Evolutionary conservation across 106 monocot species (phyloP).

Genomic region (Platanthera guangdongensis): DNA sequence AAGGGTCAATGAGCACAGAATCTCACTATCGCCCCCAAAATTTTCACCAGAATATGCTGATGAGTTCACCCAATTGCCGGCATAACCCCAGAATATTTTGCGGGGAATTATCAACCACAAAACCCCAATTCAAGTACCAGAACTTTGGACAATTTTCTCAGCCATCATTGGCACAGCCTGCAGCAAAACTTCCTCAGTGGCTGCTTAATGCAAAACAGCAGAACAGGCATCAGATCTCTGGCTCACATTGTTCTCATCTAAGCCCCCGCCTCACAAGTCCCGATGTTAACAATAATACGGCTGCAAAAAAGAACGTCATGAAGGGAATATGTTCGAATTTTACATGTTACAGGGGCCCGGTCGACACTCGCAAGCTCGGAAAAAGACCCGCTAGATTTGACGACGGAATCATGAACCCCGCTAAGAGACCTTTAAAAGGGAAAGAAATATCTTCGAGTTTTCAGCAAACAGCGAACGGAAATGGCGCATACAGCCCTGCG

Average conservation of each 20-base stretch:
- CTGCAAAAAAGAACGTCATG: constrained; percentile 12
- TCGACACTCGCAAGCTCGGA: constrained; percentile 9
- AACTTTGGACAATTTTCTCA: constrained; percentile 10
- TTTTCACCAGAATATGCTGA: constrained; percentile 15
- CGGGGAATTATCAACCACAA: constrained; percentile 10
- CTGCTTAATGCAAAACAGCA: constrained; percentile 23
- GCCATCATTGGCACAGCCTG: constrained; percentile 9
- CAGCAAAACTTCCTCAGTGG: constrained; percentile 33
- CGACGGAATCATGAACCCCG: constrained; percentile 15
- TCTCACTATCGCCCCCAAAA: constrained; percentile 3
- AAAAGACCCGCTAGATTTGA: constrained; percentile 25
- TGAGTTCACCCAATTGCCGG: constrained; percentile 21
- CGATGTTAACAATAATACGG: constrained; percentile 4
- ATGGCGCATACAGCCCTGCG: constrained; percentile 1
- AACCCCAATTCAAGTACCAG: constrained; percentile 12
- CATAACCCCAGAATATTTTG: constrained; percentile 22
- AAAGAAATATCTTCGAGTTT: background rate
- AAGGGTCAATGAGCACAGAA: constrained; percentile 5
- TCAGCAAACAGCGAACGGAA: constrained; percentile 3
- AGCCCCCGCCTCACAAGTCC: background rate
- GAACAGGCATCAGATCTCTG: constrained; percentile 4
- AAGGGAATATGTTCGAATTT: constrained; percentile 15
- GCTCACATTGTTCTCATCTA: constrained; percentile 10
- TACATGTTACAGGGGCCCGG: constrained; percentile 8
- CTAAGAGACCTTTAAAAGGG: constrained; percentile 19